Conservation (phyloP, 371 early-diverging fungal genomes). For the Mortierella sp. region DNA sequence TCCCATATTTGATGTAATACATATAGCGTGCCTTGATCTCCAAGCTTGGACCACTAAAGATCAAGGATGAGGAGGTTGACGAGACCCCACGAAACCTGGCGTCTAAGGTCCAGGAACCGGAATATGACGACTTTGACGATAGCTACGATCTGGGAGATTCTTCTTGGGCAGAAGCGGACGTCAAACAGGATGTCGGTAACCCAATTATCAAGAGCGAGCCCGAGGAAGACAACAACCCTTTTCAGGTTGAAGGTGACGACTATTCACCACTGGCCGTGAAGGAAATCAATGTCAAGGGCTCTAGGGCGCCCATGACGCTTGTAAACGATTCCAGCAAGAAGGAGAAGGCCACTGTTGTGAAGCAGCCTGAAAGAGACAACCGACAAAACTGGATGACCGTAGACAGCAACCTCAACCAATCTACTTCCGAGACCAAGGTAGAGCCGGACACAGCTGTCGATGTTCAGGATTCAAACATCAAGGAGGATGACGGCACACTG, state of each 20-base stretch:
- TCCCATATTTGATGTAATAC: not conserved
- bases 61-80: conserved; percentile 46
- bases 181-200: conserved; percentile 16
- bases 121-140: conserved; percentile 32
- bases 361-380: conserved; percentile 29
- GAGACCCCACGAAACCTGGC: conserved; percentile 20
- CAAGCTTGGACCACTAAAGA: conserved; percentile 36
- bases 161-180: conserved; percentile 20
- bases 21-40: conserved; percentile 38
- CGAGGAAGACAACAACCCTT: conserved; percentile 37
- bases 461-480: conserved; percentile 53
- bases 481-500: conserved; percentile 74
- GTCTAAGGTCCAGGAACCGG: conserved; percentile 11
- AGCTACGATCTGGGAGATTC: conserved; percentile 37
- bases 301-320: conserved; percentile 22
- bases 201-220: conserved; percentile 20
- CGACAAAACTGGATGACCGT: conserved; percentile 64
- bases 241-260: conserved; percentile 25
- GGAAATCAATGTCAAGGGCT: conserved; percentile 17
- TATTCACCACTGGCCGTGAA: conserved; percentile 10
- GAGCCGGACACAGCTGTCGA: conserved; percentile 21
- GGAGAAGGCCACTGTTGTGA: conserved; percentile 42
- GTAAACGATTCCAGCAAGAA: conserved; percentile 54
- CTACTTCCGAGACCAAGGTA: conserved; percentile 10
- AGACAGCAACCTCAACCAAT: conserved; percentile 48